Percentiles rank a stretch among this genome's conserved stretches.
Evolutionary conservation across 2,329 filamentous ascomycete genomes (phyloP).

Genomic region (Fusarium siculi): DNA sequence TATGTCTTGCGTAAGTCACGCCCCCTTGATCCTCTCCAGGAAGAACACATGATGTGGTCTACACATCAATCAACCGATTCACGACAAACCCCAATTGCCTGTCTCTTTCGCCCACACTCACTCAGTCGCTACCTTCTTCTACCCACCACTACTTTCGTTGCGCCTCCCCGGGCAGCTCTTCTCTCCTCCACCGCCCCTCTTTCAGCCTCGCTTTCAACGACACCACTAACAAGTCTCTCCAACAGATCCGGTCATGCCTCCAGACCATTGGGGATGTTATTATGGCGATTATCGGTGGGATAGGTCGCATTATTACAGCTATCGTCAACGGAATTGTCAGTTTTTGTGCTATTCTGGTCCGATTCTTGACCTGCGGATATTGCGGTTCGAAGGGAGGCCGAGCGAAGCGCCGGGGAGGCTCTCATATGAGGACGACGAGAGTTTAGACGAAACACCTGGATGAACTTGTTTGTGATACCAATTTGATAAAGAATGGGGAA

Average conservation of each 20-base stretch:
- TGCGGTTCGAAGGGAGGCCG: conserved; percentile 43
- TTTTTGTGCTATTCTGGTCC: conserved; percentile 73
- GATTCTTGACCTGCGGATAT: conserved; percentile 69
- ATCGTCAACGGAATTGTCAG: conserved; percentile 58
- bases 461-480: conserved; percentile 15
- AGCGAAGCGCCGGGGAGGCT: conserved; percentile 21
- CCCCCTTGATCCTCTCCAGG: not conserved
- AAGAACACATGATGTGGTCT: not conserved
- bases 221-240: conserved; percentile 23
- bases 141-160: not conserved
- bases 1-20: conserved; percentile 79
- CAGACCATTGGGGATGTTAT: conserved; percentile 73
- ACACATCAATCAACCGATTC: not conserved
- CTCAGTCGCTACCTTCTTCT: not conserved
- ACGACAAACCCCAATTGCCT: not conserved
- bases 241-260: conserved; percentile 68
- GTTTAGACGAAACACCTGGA: not conserved
- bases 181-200: not conserved
- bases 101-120: no score
- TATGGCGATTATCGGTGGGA: conserved; percentile 72
- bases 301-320: no score
- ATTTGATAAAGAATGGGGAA: not conserved
- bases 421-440: conserved; percentile 34
- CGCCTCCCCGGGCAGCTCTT: not conserved
- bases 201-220: not conserved